A percentile compares a stretch with the other conserved stretches of the same genome.
These are phyloP conservation scores for Lithocarpus polystachyus DNA, from an alignment of 306 rosid species.

Conservation along the genomic window DNA sequence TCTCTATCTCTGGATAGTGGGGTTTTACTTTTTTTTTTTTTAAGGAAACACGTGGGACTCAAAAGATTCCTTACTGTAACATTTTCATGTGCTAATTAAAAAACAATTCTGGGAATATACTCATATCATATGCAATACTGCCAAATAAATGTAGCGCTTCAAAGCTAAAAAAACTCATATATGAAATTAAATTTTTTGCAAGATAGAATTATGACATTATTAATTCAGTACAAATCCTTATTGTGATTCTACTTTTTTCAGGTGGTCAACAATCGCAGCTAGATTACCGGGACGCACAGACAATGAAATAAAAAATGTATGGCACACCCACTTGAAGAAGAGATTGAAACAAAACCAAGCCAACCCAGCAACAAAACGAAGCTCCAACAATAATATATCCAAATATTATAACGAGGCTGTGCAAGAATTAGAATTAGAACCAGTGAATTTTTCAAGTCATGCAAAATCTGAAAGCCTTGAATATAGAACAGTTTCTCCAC, in stretches of 20 bases:
- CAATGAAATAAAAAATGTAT: conserved; percentile 86
- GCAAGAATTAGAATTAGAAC: not conserved
- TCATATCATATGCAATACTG: not conserved
- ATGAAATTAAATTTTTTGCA: too few relatives aligned
- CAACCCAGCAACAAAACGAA: conserved; percentile 4
- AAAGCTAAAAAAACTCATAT: not conserved
- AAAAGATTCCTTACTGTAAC: conserved; percentile 30
- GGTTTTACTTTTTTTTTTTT: not conserved
- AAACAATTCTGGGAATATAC: too few relatives aligned
- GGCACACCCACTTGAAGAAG: conserved; percentile 94
- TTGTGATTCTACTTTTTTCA: conserved; percentile 15
- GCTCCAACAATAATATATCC: not conserved
- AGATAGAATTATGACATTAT: not conserved
- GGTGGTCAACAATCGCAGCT: conserved; percentile 93
- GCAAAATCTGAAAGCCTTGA: conserved; percentile 2
- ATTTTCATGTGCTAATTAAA: conserved; percentile 14
- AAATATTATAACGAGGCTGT: not conserved
- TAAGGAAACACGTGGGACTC: conserved; percentile 11
- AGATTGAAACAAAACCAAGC: conserved; percentile 39
- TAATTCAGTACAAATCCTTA: not conserved
- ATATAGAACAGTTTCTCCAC: conserved; percentile 29
- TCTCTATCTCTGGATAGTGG: not conserved
- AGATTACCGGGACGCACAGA: conserved; percentile 86
- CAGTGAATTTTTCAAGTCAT: conserved; percentile 7
- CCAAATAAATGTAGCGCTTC: too few relatives aligned